A percentile compares a stretch with the other conserved stretches of the same genome.
phyloP scores from a whole-genome alignment of 805 yeast genomes.

The Wickerhamomyces chaumierensis region DNA sequence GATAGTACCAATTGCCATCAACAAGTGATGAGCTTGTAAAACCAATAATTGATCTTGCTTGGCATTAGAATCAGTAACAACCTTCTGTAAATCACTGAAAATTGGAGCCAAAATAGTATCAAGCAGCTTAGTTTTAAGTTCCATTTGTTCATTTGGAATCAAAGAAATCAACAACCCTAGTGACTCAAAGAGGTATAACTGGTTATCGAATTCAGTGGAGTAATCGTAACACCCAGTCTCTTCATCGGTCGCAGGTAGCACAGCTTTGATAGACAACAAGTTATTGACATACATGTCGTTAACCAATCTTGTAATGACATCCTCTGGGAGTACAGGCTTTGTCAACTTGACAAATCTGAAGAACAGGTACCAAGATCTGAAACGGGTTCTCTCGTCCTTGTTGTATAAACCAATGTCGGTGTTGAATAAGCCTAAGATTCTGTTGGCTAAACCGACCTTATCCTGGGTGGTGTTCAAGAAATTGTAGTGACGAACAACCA shows the following conservation, averaged over 20 bases:
- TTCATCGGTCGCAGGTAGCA: conserved; percentile 35
- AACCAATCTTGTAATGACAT: conserved; percentile 44
- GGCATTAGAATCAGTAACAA: conserved; percentile 29
- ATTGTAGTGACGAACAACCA: conserved; percentile 67
- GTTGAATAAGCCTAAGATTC: conserved; percentile 59
- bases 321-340: conserved; percentile 47
- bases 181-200: conserved; percentile 76
- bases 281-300: conserved; percentile 41
- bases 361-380: conserved; percentile 85
- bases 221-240: conserved; percentile 38
- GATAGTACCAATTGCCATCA: conserved; percentile 84
- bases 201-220: conserved; percentile 58
- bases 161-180: conserved; percentile 64
- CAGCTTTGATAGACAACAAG: conserved; percentile 51
- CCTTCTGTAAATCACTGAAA: conserved; percentile 56
- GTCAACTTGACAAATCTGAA: conserved; percentile 72
- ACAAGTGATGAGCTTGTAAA: conserved; percentile 73
- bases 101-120: conserved; percentile 68
- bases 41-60: conserved; percentile 31
- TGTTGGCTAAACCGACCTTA: conserved; percentile 41
- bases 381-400: conserved; percentile 58
- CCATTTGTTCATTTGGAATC: conserved; percentile 32
- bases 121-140: conserved; percentile 31
- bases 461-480: conserved; percentile 38
- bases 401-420: conserved; percentile 79